phyloP scores from a whole-genome alignment of 305 asterid genomes.

The Fraxinus albicans region DNA sequence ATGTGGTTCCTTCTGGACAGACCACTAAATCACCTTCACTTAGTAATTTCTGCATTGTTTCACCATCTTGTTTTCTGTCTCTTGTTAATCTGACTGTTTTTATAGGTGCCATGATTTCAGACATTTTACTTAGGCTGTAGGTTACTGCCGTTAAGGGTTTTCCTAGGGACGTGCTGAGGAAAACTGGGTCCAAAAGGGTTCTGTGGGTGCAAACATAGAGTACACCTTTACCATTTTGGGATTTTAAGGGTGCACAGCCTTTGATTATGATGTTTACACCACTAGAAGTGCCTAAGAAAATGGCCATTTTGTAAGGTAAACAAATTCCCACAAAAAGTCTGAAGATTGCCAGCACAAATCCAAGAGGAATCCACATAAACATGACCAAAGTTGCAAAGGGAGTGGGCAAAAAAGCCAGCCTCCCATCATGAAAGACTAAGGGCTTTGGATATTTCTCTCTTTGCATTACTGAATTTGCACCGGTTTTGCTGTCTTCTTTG shows the following conservation, averaged over 20 bases:
- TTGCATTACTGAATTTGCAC: constrained; percentile 42
- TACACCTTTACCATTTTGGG: constrained; percentile 44
- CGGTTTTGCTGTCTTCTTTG: constrained; percentile 37
- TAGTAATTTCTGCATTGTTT: constrained; percentile 50
- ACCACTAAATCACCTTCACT: constrained; percentile 77
- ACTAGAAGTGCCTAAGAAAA: constrained; percentile 39
- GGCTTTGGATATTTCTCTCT: constrained; percentile 76
- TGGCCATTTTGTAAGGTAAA: constrained; percentile 52
- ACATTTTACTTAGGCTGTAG: constrained; percentile 79
- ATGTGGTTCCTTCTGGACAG: constrained; percentile 96
- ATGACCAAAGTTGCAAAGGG: constrained; percentile 65
- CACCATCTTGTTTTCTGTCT: constrained; percentile 53
- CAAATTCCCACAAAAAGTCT: constrained; percentile 50
- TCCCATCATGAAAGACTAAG: constrained; percentile 81
- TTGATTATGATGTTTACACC: constrained; percentile 49
- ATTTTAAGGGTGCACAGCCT: constrained; percentile 29
- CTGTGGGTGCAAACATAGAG: constrained; percentile 87
- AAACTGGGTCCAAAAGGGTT: constrained; percentile 78
- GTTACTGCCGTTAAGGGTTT: constrained; percentile 80
- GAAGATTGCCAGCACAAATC: constrained; percentile 52
- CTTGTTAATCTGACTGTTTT: constrained; percentile 64
- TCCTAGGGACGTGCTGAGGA: constrained; percentile 47
- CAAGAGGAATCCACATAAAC: constrained; percentile 83
- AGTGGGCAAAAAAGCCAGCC: constrained; percentile 84
- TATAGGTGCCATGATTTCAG: constrained; percentile 74